phyloP scores from a whole-genome alignment of 2,329 filamentous ascomycete genomes.

The Phoma sp. region DNA sequence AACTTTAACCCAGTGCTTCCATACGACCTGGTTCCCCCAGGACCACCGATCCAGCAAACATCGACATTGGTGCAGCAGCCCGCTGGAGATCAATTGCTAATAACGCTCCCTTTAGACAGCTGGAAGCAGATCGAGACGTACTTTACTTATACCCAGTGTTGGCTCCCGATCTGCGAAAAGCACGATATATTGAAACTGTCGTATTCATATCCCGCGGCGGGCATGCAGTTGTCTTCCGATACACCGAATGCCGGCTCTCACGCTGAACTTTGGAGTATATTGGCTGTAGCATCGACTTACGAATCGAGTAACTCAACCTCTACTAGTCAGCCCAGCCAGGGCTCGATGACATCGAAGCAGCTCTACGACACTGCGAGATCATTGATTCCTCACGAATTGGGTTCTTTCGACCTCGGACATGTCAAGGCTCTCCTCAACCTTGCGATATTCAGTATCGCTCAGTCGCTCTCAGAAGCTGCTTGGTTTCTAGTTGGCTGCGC shows the following conservation, averaged over 20 bases:
- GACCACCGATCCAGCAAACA: not conserved
- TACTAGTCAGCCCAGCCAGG: slow-evolving; percentile 1
- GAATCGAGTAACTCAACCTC: slow-evolving; percentile 16
- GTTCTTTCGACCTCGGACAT: slow-evolving; percentile 48
- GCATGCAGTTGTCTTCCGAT: slow-evolving; percentile 41
- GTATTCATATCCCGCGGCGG: slow-evolving; percentile 61
- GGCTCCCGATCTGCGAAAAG: slow-evolving; percentile 77
- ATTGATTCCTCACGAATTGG: slow-evolving; percentile 42
- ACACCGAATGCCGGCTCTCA: slow-evolving; percentile 46
- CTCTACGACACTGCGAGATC: slow-evolving; percentile 39
- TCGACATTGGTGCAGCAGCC: not conserved
- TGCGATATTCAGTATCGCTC: slow-evolving; percentile 68
- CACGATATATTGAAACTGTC: slow-evolving; percentile 66
- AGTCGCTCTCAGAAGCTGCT: slow-evolving; percentile 63
- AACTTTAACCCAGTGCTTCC: slow-evolving; percentile 7
- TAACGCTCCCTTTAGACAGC: slow-evolving; percentile 60
- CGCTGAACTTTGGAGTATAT: slow-evolving; percentile 56
- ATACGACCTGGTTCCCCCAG: slow-evolving; percentile 10
- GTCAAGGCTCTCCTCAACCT: slow-evolving; percentile 58
- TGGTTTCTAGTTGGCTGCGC: slow-evolving; percentile 72
- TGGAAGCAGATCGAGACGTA: slow-evolving; percentile 74
- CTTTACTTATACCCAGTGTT: slow-evolving; percentile 77
- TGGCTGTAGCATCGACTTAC: slow-evolving; percentile 52
- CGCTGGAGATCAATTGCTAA: not conserved
- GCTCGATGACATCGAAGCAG: slow-evolving; percentile 22